Evolutionary conservation across 306 rosid genomes (phyloP).

Genomic region (Dryas drummondii): DNA sequence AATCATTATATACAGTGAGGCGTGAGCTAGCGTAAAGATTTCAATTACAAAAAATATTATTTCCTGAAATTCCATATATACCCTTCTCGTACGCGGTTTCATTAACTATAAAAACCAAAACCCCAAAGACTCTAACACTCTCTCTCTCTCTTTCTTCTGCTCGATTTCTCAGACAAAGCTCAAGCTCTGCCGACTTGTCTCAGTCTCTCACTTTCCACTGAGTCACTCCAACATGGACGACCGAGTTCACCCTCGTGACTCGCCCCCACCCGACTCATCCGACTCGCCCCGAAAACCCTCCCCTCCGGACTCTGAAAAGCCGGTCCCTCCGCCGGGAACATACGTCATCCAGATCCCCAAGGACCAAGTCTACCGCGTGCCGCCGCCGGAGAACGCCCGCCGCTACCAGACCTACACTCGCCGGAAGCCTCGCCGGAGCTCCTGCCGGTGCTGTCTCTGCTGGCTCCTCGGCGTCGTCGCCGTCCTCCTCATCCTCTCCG

Average conservation of each 20-base stretch:
- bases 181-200: neutral
- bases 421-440: constrained; percentile 28
- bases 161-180: neutral
- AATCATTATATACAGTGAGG: no score
- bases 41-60: no score
- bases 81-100: neutral
- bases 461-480: constrained; percentile 39
- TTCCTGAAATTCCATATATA: neutral
- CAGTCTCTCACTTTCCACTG: neutral
- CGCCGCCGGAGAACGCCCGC: constrained; percentile 67
- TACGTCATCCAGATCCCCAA: constrained; percentile 70
- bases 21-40: no score
- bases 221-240: constrained; percentile 48
- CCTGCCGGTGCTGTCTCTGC: constrained; percentile 45
- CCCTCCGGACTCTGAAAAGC: constrained; percentile 27
- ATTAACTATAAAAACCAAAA: no score
- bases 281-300: constrained; percentile 9
- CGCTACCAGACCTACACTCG: constrained; percentile 44
- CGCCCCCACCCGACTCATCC: constrained; percentile 25
- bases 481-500: constrained; percentile 38
- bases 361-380: constrained; percentile 75
- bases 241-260: constrained; percentile 58
- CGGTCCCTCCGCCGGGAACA: constrained; percentile 55
- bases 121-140: no score
- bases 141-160: neutral